Evolutionary conservation across 495 filamentous ascomycete genomes (phyloP), one percentile per base, ranked within the genome.

Genomic region (Aspergillus heteromorphus): DNA sequence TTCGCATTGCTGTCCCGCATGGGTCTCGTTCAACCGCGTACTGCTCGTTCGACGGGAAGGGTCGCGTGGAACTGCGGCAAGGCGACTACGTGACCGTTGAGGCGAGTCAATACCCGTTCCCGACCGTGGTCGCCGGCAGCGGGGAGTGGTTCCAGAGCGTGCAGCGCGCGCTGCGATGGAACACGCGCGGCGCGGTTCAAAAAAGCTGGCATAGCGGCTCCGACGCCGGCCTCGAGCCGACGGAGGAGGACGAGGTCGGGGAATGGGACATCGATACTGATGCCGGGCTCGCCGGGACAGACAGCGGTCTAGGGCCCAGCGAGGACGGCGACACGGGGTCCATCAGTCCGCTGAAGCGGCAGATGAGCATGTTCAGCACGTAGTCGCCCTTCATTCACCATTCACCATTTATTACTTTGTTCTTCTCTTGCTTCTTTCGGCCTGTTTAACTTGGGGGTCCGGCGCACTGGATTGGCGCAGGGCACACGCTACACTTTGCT

Each of bases 121-220:
- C 93, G 0, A 95, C 91, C 1, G 91, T 97, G 16, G 85, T 92
- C 45, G 82, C 87, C 31, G 73, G 79, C 61, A 75, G 76, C 43
- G 83, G 83, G 8, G 89, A 97, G 64, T 98, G 93, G 93, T 96
- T 98, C 72, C 86, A 96, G 65, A 92, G 88, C 62, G 87, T 98
- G 19, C 85, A 85, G 45, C 80, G 92, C 38, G 95, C 93, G 1
- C 78, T 98, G 53, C 81, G 91, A 45, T 98, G 93, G 93, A 97
- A 97, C 66, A 88, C 82, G 10, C 80, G 93, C 48, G 88, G 87
- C 19, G 90, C 90, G 11, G 81, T 84, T 54, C 91, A 96, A 71
- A 95, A 95, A 66, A 83, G 79, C 40, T 96, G 88, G 74, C 81
- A 83, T 23, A 78, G 76, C 6, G 66, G 62, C 18, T 56, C 51